These are phyloP conservation scores for Phytopythium ostracodes DNA, from an alignment of 352 stramenopile genomes.

Conservation along the genomic window DNA sequence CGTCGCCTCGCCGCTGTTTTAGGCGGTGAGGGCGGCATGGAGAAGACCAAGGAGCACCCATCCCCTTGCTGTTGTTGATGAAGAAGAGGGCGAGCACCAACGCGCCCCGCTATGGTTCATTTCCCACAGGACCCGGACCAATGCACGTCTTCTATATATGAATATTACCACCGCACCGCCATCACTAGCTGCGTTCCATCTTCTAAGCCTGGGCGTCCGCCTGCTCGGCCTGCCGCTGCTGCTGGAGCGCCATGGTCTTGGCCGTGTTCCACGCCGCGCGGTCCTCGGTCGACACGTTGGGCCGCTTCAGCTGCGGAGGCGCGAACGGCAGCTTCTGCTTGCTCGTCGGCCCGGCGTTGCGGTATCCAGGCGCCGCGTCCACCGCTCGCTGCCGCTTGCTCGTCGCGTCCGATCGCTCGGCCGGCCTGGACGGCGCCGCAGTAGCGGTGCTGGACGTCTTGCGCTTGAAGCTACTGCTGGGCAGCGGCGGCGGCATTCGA, in stretches of 20 bases:
- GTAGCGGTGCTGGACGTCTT: background rate
- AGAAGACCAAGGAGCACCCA: background rate
- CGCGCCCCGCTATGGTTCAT: background rate
- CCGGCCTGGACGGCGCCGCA: background rate
- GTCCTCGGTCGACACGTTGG: constrained; percentile 74
- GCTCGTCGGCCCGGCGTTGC: constrained; percentile 5
- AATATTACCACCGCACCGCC: constrained; percentile 2
- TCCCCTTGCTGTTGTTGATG: background rate
- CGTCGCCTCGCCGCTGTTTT: constrained; percentile 47
- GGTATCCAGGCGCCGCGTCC: background rate
- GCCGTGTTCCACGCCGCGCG: constrained; percentile 65
- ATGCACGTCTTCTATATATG: background rate
- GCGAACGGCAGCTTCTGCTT: constrained; percentile 41
- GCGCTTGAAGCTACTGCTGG: constrained; percentile 3
- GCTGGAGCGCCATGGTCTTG: constrained; percentile 50
- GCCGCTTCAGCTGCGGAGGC: constrained; percentile 58
- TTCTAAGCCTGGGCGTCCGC: background rate
- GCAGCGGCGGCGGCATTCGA: background rate
- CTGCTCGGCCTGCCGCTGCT: constrained; percentile 21
- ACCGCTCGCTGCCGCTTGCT: constrained; percentile 14
- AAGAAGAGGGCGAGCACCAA: background rate
- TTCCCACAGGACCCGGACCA: background rate
- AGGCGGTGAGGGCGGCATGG: background rate
- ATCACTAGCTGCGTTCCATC: background rate
- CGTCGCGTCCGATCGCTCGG: constrained; percentile 2